Percentiles rank a stretch among this genome's conserved stretches.
Evolutionary conservation across 768 basidiomycete species (phyloP).

Genomic region (Mycena pura): DNA sequence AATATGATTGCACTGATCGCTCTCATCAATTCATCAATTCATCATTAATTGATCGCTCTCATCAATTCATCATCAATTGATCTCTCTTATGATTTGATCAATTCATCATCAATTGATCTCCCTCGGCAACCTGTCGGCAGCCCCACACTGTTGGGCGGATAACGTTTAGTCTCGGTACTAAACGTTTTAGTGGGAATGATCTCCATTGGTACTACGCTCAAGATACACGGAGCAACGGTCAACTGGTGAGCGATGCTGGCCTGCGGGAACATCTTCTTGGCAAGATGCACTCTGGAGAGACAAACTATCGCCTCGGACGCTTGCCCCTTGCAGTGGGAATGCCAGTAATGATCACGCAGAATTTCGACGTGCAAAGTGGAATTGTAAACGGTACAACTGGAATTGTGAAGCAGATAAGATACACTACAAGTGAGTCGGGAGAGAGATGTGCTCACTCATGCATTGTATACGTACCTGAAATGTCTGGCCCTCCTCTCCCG

Average conservation of each 20-base stretch:
- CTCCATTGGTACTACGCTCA: constrained; percentile 39
- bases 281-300: constrained; percentile 32
- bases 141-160: no score
- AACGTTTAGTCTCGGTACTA: no score
- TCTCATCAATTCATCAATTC: no score
- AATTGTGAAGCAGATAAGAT: constrained; percentile 2
- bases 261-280: constrained; percentile 9
- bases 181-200: no score
- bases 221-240: constrained; percentile 27
- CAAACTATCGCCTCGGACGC: constrained; percentile 36
- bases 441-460: neutral
- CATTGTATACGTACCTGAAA: constrained; percentile 10
- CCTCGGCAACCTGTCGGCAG: no score
- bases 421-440: neutral
- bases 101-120: no score
- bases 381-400: constrained; percentile 4
- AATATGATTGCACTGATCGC: no score
- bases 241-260: constrained; percentile 25
- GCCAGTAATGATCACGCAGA: constrained; percentile 45
- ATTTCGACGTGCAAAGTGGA: constrained; percentile 44
- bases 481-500: neutral
- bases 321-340: constrained; percentile 46
- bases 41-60: no score
- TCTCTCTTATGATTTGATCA: no score
- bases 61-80: no score